Evolutionary conservation across 2,329 filamentous ascomycete genomes (phyloP).

Genomic region (Dothidotthia symphoricarpi): DNA sequence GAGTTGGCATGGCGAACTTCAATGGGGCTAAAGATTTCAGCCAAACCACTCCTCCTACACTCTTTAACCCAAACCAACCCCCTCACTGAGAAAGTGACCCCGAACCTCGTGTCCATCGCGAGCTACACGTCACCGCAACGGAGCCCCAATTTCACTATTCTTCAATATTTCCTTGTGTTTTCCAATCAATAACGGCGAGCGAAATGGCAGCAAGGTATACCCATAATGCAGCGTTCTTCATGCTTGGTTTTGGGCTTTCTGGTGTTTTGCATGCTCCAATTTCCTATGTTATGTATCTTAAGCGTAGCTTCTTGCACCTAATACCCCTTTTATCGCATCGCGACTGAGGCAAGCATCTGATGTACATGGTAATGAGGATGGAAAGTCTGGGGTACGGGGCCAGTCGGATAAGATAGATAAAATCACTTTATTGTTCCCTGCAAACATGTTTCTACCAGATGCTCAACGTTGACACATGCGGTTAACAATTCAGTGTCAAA

Average conservation of each 20-base stretch:
- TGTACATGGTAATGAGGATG: too few species aligned
- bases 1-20: conserved; percentile 38
- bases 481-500: too few species aligned
- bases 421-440: too few species aligned
- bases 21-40: conserved; percentile 30
- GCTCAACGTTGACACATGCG: too few species aligned
- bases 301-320: conserved; percentile 11
- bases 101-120: conserved; percentile 37
- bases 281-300: background rate
- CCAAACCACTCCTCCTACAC: conserved; percentile 2
- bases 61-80: background rate
- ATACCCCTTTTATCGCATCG: conserved; percentile 10
- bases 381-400: too few species aligned
- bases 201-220: conserved; percentile 33
- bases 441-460: conserved; percentile 3
- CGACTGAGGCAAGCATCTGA: background rate
- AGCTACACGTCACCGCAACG: conserved; percentile 41
- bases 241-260: conserved; percentile 9
- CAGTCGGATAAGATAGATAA: too few species aligned
- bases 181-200: conserved; percentile 6
- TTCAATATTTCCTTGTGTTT: conserved; percentile 22
- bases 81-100: conserved; percentile 43
- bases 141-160: conserved; percentile 21
- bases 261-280: background rate
- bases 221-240: conserved; percentile 36